Conservation (phyloP, 768 basidiomycete genomes). For the Xerocomus spinulosus region DNA sequence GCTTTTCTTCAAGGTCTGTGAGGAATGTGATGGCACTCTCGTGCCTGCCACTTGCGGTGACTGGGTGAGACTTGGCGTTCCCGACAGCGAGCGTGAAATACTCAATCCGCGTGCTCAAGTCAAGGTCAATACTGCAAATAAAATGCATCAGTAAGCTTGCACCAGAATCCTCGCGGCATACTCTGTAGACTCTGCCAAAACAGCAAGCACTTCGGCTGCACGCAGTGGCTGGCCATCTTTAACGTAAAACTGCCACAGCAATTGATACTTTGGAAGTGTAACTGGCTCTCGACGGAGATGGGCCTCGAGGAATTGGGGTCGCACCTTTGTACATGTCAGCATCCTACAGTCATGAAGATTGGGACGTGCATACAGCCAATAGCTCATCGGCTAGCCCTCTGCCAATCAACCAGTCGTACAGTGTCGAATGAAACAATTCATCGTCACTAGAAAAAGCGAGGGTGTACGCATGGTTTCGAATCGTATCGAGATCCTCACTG, state of each 20-base stretch:
- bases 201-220: constrained; percentile 81
- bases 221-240: constrained; percentile 83
- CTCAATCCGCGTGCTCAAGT: constrained; percentile 75
- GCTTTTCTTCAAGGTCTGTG: constrained; percentile 91
- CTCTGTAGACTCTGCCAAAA: constrained; percentile 82
- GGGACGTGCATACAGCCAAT: constrained; percentile 62
- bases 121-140: constrained; percentile 52
- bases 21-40: constrained; percentile 93
- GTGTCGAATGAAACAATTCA: constrained; percentile 86
- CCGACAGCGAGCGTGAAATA: constrained; percentile 92
- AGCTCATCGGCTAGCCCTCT: constrained; percentile 81
- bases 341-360: neutral
- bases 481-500: constrained; percentile 57
- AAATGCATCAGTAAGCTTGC: neutral
- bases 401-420: constrained; percentile 92
- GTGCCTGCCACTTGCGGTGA: constrained; percentile 69
- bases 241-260: constrained; percentile 97
- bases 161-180: constrained; percentile 34
- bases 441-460: constrained; percentile 82
- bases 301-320: constrained; percentile 82
- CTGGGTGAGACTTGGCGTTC: constrained; percentile 92
- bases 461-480: constrained; percentile 82
- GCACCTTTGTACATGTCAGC: constrained; percentile 49
- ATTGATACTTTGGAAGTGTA: constrained; percentile 76
- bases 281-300: constrained; percentile 80